These are phyloP conservation scores for Pouteria campechiana DNA, from an alignment of 179 eudicot genomes.

Conservation along the genomic window DNA sequence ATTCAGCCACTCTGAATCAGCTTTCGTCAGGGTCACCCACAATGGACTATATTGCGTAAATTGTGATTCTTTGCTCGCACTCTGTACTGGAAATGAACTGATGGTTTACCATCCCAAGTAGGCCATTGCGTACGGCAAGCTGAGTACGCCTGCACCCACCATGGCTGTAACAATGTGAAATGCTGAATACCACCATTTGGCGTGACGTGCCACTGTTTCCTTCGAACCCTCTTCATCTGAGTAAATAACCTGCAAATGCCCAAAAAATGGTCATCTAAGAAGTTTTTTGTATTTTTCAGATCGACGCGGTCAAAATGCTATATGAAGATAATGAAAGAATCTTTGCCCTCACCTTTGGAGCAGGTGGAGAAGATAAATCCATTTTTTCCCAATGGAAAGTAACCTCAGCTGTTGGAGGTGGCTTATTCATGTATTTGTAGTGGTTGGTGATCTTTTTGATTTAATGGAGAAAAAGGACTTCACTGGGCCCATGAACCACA, in stretches of 20 bases:
- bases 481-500: no score
- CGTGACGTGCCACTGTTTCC: conserved; percentile 42
- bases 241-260: conserved; percentile 29
- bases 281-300: neutral
- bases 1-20: no score
- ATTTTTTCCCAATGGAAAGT: conserved; percentile 9
- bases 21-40: no score
- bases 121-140: conserved; percentile 85
- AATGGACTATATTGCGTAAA: no score
- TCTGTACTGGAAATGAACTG: no score
- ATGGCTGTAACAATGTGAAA: conserved; percentile 81
- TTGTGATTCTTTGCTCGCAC: no score
- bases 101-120: conserved; percentile 72
- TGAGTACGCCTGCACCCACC: conserved; percentile 89
- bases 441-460: conserved; percentile 15
- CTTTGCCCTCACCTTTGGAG: conserved; percentile 18
- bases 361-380: conserved; percentile 38
- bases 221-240: conserved; percentile 23
- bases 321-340: neutral
- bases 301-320: neutral
- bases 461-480: no score
- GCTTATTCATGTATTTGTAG: conserved; percentile 17
- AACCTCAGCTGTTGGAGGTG: conserved; percentile 1
- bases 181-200: conserved; percentile 87
- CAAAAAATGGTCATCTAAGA: neutral